Conservation (phyloP, 106 monocot genomes). For the Xerophyta viscosa region DNA sequence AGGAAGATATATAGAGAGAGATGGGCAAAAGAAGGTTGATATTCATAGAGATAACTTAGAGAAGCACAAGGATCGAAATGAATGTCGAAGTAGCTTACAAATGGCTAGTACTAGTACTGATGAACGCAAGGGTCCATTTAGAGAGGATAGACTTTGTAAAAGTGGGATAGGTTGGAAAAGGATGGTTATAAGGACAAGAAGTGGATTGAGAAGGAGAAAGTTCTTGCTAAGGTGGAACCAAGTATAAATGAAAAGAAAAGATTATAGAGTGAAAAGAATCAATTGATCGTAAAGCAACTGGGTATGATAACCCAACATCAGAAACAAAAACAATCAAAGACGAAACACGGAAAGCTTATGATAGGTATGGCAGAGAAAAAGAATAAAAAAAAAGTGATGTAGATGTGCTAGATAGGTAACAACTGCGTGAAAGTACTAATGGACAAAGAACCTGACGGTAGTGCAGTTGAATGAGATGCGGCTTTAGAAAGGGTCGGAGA, state of each 20-base stretch:
- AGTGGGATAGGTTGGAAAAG: conserved; percentile 51
- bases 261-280: conserved; percentile 21
- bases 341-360: conserved; percentile 47
- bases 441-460: conserved; percentile 63
- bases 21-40: conserved; percentile 60
- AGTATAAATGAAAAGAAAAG: conserved; percentile 44
- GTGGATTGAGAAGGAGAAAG: conserved; percentile 37
- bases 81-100: conserved; percentile 23
- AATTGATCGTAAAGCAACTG: conserved; percentile 29
- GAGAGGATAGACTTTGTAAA: conserved; percentile 45
- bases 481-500: conserved; percentile 63
- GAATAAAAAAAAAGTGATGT: conserved; percentile 56
- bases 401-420: conserved; percentile 46
- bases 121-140: conserved; percentile 35
- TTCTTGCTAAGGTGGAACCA: conserved; percentile 28
- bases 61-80: conserved; percentile 57
- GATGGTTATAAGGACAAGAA: conserved; percentile 54
- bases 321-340: conserved; percentile 50
- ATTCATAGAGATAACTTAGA: conserved; percentile 53
- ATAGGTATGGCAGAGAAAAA: conserved; percentile 40
- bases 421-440: conserved; percentile 26
- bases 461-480: conserved; percentile 57
- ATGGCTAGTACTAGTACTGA: too few relatives aligned
- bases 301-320: conserved; percentile 30
- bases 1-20: conserved; percentile 72